Conservation (phyloP, 768 basidiomycete genomes). For the Termitomyces sp. region DNA sequence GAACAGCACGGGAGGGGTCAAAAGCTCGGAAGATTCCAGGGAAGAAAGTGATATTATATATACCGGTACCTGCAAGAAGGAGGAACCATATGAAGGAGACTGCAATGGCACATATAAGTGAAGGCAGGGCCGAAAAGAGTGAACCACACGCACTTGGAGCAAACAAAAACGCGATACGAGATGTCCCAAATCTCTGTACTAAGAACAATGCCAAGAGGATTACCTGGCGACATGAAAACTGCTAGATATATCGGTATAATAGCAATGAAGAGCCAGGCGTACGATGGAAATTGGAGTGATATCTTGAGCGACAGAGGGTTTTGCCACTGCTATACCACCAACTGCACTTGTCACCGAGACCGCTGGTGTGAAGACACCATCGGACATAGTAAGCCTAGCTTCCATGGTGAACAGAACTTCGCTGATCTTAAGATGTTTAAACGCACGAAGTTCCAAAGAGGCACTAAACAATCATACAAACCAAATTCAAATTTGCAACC, state of each 20-base stretch:
- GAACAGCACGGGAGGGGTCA: conserved; percentile 60
- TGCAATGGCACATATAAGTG: conserved; percentile 13
- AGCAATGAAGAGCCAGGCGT: conserved; percentile 11
- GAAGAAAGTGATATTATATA: conserved; percentile 47
- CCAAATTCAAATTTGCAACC: conserved; percentile 20
- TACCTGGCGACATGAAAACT: conserved; percentile 23
- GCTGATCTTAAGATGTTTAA: background rate
- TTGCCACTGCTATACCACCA: conserved; percentile 61
- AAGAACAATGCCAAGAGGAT: conserved; percentile 55
- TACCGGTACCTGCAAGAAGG: conserved; percentile 46
- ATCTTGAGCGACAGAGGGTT: conserved; percentile 37
- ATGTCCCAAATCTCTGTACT: conserved; percentile 56
- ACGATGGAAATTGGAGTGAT: conserved; percentile 60
- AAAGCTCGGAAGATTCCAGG: conserved; percentile 63
- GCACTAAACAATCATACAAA: conserved; percentile 22
- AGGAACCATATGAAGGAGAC: conserved; percentile 55
- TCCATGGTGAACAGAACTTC: background rate
- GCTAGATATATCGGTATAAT: background rate
- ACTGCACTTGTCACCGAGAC: conserved; percentile 68
- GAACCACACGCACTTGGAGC: conserved; percentile 31
- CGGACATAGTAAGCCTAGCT: conserved; percentile 53
- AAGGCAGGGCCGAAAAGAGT: too few species aligned
- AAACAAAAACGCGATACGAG: conserved; percentile 44
- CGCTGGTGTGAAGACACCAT: conserved; percentile 65
- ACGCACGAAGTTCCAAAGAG: conserved; percentile 54